Conservation (phyloP, 768 basidiomycete species). For the Pleurotus platypus region DNA sequence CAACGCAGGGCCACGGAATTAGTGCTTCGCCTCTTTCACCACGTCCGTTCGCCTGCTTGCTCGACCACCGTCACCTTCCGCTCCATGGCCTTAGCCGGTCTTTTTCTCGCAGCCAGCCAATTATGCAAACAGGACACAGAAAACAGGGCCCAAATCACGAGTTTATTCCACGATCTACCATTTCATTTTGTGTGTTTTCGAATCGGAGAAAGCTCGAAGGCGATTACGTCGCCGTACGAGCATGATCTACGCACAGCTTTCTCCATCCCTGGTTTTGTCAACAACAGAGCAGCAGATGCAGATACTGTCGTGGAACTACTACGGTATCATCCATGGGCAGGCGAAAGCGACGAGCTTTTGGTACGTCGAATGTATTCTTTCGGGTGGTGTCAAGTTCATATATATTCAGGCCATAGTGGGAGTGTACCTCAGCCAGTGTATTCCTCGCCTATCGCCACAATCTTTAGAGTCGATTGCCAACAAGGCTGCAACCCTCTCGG, state of each 20-base stretch:
- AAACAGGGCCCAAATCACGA: constrained; percentile 14
- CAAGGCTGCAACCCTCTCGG: not conserved
- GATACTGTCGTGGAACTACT: constrained; percentile 35
- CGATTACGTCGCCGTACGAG: constrained; percentile 34
- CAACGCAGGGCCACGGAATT: constrained; percentile 37
- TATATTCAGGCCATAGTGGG: constrained; percentile 7
- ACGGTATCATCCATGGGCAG: constrained; percentile 33
- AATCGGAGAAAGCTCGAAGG: constrained; percentile 37
- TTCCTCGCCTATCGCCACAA: not conserved
- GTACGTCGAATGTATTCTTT: constrained; percentile 22
- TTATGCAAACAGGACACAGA: constrained; percentile 23
- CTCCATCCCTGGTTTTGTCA: constrained; percentile 13
- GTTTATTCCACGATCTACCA: constrained; percentile 25
- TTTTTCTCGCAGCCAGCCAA: constrained; percentile 29
- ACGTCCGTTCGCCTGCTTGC: constrained; percentile 30
- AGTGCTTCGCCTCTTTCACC: constrained; percentile 35
- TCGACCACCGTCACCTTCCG: constrained; percentile 27
- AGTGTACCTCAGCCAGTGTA: not conserved
- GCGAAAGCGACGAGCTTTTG: constrained; percentile 22
- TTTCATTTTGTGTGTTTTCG: constrained; percentile 40
- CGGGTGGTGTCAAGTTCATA: constrained; percentile 11
- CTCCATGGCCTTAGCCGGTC: constrained; percentile 33
- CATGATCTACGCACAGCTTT: constrained; percentile 20
- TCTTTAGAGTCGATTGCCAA: not conserved
- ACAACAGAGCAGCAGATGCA: constrained; percentile 26